Evolutionary conservation across 805 yeast genomes (phyloP), one percentile per base, ranked within the genome.

Genomic region (Spencermartinsiella europaea): DNA sequence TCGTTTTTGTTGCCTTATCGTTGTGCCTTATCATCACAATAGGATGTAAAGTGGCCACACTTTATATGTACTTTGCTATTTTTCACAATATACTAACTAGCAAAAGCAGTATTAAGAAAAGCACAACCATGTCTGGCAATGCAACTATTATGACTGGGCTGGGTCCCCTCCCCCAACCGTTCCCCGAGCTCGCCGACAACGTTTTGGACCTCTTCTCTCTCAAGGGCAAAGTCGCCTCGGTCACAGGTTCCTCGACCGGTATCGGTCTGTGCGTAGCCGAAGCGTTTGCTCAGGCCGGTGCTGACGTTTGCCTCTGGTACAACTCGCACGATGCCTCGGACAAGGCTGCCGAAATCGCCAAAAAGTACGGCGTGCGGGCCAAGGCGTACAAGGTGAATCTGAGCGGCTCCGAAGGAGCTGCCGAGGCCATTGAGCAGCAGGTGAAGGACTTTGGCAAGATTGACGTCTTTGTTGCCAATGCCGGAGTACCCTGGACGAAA

Each of bases 231-330:
- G 83, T 81, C 12, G 93, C 95, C 21, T 79, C 85, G 3, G 77
- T 87, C 48, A 84, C 95, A n/a, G 95, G 95, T 39, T 85, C 87
- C 10, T 81, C 90, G 15, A 73, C 83, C 39, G 95, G 95, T 28
- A 86, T 87, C 54, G 95, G 95, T 14, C 76, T 65, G 56, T 86
- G 85, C 3, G 84, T 85, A 31, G 95, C 95, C 38, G 85, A 80
- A 63, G 90, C 88, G 2, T 85, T 72, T 58, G 84, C 89, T 42
- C 91, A 85, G 67, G 91, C 91, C 3, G 95, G 95, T 43, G 95
- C 95, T 7, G 83, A 83, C 52, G 77, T 88, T 28, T 86, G 86
- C 40, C 71, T 81, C 55, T 79, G 84, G 79, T 79, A 75, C 71
- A 78, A 76, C 63, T 70, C 78, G 48, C 75, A 73, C 56, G 79